These are phyloP conservation scores for Penicillium capsulatum DNA, from an alignment of 2,329 filamentous ascomycete species.

Conservation along the genomic window DNA sequence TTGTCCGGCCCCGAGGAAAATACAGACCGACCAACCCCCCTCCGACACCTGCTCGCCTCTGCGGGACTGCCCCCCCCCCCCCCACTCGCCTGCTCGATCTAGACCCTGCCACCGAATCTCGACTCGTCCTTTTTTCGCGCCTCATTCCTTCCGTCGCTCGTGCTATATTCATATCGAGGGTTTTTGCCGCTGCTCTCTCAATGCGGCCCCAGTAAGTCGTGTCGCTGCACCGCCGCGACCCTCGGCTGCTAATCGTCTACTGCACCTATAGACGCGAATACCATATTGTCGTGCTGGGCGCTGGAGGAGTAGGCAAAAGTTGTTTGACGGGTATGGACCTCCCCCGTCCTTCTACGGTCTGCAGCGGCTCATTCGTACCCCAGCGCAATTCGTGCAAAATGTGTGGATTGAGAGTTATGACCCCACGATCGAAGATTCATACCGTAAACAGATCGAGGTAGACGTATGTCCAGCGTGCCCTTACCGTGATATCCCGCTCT, in stretches of 20 bases:
- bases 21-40: not conserved
- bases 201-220: conserved; percentile 39
- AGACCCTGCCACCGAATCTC: conserved; percentile 7
- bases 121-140: not conserved
- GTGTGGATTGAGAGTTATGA: conserved; percentile 92
- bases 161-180: conserved; percentile 1
- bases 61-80: too few species aligned
- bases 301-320: conserved; percentile 87
- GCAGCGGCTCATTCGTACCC: conserved; percentile 19
- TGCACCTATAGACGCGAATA: conserved; percentile 61
- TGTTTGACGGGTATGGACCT: conserved; percentile 70
- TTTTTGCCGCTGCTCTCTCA: conserved; percentile 14
- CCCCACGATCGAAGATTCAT: conserved; percentile 83
- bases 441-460: conserved; percentile 81
- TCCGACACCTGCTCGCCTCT: not conserved
- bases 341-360: conserved; percentile 20
- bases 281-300: conserved; percentile 76
- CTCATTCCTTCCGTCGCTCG: not conserved
- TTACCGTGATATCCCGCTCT: not conserved
- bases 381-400: conserved; percentile 89
- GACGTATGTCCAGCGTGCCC: conserved; percentile 62
- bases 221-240: conserved; percentile 2
- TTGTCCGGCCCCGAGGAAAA: conserved; percentile 6
- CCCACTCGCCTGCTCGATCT: conserved; percentile 1
- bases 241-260: conserved; percentile 19